Evolutionary conservation across 2,329 filamentous ascomycete species (phyloP).

Genomic region (Fusarium buxicola): DNA sequence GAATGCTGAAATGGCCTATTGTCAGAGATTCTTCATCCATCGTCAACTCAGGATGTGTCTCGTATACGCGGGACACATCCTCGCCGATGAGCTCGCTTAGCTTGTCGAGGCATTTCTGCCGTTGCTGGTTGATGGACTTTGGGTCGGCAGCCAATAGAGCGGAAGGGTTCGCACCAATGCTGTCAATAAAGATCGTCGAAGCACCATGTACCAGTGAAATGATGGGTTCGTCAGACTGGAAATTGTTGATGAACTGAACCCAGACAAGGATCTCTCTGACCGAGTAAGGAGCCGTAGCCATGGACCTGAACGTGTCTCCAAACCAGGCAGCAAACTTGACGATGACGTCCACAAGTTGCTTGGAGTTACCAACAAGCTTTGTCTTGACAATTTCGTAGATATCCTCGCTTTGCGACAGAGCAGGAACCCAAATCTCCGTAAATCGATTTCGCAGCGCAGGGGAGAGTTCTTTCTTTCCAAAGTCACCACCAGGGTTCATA

Average conservation of each 20-base stretch:
- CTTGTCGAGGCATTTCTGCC: constrained; percentile 77
- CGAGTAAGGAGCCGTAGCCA: constrained; percentile 81
- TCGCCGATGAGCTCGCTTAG: constrained; percentile 73
- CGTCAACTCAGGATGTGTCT: constrained; percentile 68
- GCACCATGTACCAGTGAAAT: constrained; percentile 81
- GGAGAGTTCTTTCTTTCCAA: constrained; percentile 97
- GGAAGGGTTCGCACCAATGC: constrained; percentile 93
- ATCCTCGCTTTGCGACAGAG: constrained; percentile 85
- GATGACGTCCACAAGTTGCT: constrained; percentile 73
- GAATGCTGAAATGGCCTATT: constrained; percentile 81
- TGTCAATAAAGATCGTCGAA: constrained; percentile 95
- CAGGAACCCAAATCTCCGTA: constrained; percentile 98
- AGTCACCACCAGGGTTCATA: constrained; percentile 99
- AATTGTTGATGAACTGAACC: constrained; percentile 90
- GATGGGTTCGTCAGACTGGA: constrained; percentile 58
- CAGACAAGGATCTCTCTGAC: constrained; percentile 93
- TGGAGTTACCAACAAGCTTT: constrained; percentile 72
- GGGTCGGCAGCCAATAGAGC: constrained; percentile 81
- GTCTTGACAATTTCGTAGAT: constrained; percentile 85
- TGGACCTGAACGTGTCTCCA: constrained; percentile 81
- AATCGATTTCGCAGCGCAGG: constrained; percentile 95
- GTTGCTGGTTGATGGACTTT: constrained; percentile 76
- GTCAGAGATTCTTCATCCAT: constrained; percentile 64
- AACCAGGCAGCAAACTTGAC: constrained; percentile 95
- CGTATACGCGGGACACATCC: constrained; percentile 75